Evolutionary conservation across 257 asterid genomes (phyloP), one percentile per base, ranked within the genome.

Genomic region (Echites panduratus): DNA sequence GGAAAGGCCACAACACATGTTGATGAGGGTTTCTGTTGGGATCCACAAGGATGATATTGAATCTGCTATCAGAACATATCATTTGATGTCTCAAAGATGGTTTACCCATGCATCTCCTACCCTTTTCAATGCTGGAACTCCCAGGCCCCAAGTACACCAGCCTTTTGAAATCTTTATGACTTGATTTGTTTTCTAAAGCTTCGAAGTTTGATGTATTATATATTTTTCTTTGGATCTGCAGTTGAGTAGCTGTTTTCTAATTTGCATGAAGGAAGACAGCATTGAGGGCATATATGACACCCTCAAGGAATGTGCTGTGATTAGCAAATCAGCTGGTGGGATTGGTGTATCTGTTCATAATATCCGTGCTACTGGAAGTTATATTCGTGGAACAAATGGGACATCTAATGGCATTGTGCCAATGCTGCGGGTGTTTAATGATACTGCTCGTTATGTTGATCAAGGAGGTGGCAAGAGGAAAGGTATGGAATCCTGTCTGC

Each of bases 381-480:
- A 95, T 69, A 95, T 95, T 20, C 93, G 98, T 77, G 99, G 99
- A 72, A 95, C 99, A 41, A 92, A 95, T 84, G 99, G 98, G 66
- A 83, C 88, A 65, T 95, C 99, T 26, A 95, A 95, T 85, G 99
- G 98, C 49, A 89, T 95, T 81, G 94, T 95, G 72, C 99, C 99
- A 7, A 89, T 95, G 98, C 89, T 95, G 53, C 85, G 98, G 44
- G 98, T 95, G 73, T 92, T 92, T 81, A 92, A 95, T 82, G 98
- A 90, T 77, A 92, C 99, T 32, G 98, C 98, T 77, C 88, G 98
- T 17, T 90, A 92, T 81, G 98, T 95, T 73, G 99, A 92, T 71
- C 97, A 92, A 75, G 99, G 99, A 5, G 97, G 98, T 76, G 99
- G 99, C 86, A 95, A 91, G 84, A 86, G 99, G 79, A 95, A 95